Evolutionary conservation across 495 filamentous ascomycete species (phyloP), one percentile per base, ranked within the genome.

Genomic region (Penicillium antarcticum): DNA sequence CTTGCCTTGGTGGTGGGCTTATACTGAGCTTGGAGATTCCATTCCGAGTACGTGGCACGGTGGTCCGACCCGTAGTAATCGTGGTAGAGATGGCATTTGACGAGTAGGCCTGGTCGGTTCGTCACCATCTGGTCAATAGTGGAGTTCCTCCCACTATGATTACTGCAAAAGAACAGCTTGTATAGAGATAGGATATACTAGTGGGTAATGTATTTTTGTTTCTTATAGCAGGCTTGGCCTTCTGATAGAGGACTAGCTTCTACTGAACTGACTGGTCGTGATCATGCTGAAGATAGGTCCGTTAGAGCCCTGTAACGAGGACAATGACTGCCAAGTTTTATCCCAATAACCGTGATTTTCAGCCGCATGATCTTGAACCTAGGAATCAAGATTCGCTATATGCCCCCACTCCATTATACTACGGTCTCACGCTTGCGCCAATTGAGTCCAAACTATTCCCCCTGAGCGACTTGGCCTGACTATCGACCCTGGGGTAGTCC

Each of bases 21-120:
- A n/a, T 32, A 14, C 26, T 53, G 13, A 40, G 54, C 0, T 23
- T 46, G 36, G 0, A 67, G 44, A 35, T 46, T 51, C 61, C 51
- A 67, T 48, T 64, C 58, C 21, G 53, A 61, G 21, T 61, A 61
- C 6, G 42, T 61, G 2, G 53, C 54, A 11, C 42, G 45, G 34
- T 60, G 53, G 33, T 60, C 49, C 21, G 50, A 56, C 13, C 57
- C 57, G 16, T 60, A 61, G 43, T 54, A 52, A 1, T 61, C 54
- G 38, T 61, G 53, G 46, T 61, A 57, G 3, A 61, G 54, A 6
- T 61, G 49, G 24, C 45, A 61, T 48, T 54, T 57, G 19, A 53
- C 12, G 13, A 62, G 50, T 11, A 47, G n/a, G 0, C 45, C 58
- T 7, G 48, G 48, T 17, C 26, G 39, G 23, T 62, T 31, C 18